phyloP scores from a whole-genome alignment of 2,329 filamentous ascomycete genomes.

The Penicillium frequentans region DNA sequence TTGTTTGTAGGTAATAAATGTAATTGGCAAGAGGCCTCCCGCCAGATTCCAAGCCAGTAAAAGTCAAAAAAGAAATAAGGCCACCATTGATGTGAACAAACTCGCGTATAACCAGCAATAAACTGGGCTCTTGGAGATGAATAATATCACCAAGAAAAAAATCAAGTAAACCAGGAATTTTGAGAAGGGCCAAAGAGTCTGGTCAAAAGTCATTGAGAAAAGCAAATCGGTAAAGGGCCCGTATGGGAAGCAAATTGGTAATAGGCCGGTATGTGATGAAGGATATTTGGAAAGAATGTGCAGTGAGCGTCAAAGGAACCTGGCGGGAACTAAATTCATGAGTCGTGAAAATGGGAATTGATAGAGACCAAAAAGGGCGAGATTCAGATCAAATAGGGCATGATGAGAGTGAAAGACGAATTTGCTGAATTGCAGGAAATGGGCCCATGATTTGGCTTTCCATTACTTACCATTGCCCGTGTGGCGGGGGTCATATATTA shows the following conservation, averaged over 20 bases:
- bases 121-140: background rate
- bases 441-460: background rate
- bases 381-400: background rate
- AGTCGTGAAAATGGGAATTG: background rate
- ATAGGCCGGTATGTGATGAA: background rate
- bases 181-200: background rate
- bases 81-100: no score
- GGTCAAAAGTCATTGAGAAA: background rate
- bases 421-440: background rate
- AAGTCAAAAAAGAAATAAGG: background rate
- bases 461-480: background rate
- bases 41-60: background rate
- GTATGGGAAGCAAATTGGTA: background rate
- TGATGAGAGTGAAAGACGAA: background rate
- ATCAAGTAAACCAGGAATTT: background rate
- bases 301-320: background rate
- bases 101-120: no score
- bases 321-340: background rate
- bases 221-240: background rate
- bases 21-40: background rate
- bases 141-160: background rate
- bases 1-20: background rate
- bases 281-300: background rate
- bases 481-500: constrained; percentile 1
- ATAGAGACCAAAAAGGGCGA: background rate